These are phyloP conservation scores for Trichoderma harzianum DNA, from an alignment of 2,329 filamentous ascomycete species.

Conservation along the genomic window DNA sequence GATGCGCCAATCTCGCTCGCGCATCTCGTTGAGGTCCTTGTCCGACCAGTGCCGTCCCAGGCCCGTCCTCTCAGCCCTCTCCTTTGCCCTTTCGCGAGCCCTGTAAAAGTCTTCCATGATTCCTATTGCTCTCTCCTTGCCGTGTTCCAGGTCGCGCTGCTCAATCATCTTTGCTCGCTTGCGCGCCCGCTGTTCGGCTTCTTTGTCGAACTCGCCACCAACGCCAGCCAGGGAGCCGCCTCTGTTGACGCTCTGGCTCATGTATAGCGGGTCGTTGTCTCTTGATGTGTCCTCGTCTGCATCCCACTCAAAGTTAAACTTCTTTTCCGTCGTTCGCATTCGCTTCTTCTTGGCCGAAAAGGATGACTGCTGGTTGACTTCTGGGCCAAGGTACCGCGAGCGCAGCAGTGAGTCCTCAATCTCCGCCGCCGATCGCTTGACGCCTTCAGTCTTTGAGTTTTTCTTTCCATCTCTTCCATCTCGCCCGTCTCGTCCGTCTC, in stretches of 20 bases:
- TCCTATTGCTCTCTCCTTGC: constrained; percentile 70
- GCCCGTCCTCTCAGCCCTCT: constrained; percentile 68
- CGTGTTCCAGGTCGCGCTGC: constrained; percentile 71
- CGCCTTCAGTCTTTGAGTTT: constrained; percentile 34
- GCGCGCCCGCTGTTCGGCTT: constrained; percentile 51
- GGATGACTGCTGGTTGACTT: constrained; percentile 74
- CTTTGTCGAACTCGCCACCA: constrained; percentile 50
- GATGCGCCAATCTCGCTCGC: constrained; percentile 96
- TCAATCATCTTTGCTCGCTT: constrained; percentile 67
- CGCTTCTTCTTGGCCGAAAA: constrained; percentile 97
- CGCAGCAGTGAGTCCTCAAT: constrained; percentile 72
- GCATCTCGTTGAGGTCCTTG: constrained; percentile 90
- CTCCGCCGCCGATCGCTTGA: constrained; percentile 51
- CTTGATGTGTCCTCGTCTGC: constrained; percentile 78
- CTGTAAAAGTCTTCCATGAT: constrained; percentile 80
- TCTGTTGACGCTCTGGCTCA: constrained; percentile 30
- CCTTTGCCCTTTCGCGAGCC: constrained; percentile 58
- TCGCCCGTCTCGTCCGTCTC: constrained; percentile 26
- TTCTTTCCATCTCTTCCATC: constrained; percentile 29
- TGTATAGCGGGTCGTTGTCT: constrained; percentile 72
- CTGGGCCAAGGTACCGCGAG: constrained; percentile 86
- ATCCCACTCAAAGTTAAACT: constrained; percentile 99
- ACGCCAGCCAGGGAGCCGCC: constrained; percentile 45
- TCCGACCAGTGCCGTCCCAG: constrained; percentile 95
- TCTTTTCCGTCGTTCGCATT: constrained; percentile 86